Conservation (phyloP, 805 yeast genomes). For the Lipomyces chichibuensis region DNA sequence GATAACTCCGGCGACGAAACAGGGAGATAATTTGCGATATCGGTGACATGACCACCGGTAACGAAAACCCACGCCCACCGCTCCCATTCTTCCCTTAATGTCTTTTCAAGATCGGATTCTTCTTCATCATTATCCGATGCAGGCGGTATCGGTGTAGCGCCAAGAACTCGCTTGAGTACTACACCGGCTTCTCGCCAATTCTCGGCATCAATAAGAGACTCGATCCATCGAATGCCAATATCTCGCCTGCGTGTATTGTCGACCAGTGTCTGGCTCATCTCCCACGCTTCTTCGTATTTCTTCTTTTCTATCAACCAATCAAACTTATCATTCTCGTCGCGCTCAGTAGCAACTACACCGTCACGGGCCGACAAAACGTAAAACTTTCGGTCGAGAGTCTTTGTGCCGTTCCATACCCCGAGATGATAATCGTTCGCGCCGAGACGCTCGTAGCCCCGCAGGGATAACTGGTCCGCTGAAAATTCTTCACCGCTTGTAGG, state of each 20-base stretch:
- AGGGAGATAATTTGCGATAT: constrained; percentile 64
- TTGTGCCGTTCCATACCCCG: constrained; percentile 49
- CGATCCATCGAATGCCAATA: constrained; percentile 61
- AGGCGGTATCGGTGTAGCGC: constrained; percentile 21
- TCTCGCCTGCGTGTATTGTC: constrained; percentile 55
- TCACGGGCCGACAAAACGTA: constrained; percentile 79
- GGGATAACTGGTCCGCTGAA: constrained; percentile 75
- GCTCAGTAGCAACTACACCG: constrained; percentile 72
- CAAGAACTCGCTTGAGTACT: constrained; percentile 50
- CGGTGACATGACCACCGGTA: constrained; percentile 50
- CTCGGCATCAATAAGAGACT: constrained; percentile 43
- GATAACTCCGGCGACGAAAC: constrained; percentile 45
- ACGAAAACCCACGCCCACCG: constrained; percentile 61
- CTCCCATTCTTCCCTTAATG: constrained; percentile 59
- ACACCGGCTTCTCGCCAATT: constrained; percentile 61
- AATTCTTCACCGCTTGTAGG: constrained; percentile 68
- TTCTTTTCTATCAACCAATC: constrained; percentile 68
- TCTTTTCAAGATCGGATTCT: constrained; percentile 36
- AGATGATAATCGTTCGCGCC: constrained; percentile 83
- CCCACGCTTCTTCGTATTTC: constrained; percentile 73
- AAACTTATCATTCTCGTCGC: constrained; percentile 69
- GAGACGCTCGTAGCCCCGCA: constrained; percentile 58
- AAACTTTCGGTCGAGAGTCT: constrained; percentile 50
- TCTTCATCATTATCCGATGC: constrained; percentile 33
- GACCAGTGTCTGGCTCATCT: constrained; percentile 63